These are phyloP conservation scores for Casuarina equisetifolia DNA, from an alignment of 306 rosid genomes.

Conservation along the genomic window DNA sequence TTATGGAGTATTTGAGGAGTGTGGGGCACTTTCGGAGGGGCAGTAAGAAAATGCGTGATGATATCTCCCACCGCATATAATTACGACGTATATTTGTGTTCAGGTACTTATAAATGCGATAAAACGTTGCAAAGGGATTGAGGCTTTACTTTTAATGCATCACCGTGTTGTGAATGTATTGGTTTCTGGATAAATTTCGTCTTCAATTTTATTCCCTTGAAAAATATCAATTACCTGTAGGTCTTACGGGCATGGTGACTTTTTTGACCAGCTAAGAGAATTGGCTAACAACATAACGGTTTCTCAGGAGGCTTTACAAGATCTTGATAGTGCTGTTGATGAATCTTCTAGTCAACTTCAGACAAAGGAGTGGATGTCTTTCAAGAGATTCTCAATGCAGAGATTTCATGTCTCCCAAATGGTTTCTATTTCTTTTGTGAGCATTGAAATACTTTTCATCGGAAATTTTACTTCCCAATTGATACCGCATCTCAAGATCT, in stretches of 20 bases:
- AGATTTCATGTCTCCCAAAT: conserved; percentile 79
- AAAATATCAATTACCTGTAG: conserved; percentile 36
- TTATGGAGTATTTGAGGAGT: background rate
- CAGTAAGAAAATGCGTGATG: background rate
- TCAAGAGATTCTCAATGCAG: conserved; percentile 77
- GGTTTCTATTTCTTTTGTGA: conserved; percentile 74
- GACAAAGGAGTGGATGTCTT: conserved; percentile 76
- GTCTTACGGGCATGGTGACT: conserved; percentile 41
- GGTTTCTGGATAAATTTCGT: conserved; percentile 6
- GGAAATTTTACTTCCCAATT: background rate
- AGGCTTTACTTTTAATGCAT: background rate
- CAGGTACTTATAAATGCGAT: background rate
- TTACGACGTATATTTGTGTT: background rate
- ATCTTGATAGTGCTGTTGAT: conserved; percentile 26
- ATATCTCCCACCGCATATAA: background rate
- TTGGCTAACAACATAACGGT: conserved; percentile 36
- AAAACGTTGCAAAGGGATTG: background rate
- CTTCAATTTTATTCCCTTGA: conserved; percentile 10
- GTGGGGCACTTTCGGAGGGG: background rate
- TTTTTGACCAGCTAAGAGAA: conserved; percentile 78
- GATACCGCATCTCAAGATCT: conserved; percentile 8
- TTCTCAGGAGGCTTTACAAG: conserved; percentile 25
- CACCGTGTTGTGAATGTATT: conserved; percentile 1
- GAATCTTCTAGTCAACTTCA: conserved; percentile 40
- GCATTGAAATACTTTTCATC: conserved; percentile 26